phyloP scores from a whole-genome alignment of 352 stramenopile species.

The Globisporangium nodosum region DNA sequence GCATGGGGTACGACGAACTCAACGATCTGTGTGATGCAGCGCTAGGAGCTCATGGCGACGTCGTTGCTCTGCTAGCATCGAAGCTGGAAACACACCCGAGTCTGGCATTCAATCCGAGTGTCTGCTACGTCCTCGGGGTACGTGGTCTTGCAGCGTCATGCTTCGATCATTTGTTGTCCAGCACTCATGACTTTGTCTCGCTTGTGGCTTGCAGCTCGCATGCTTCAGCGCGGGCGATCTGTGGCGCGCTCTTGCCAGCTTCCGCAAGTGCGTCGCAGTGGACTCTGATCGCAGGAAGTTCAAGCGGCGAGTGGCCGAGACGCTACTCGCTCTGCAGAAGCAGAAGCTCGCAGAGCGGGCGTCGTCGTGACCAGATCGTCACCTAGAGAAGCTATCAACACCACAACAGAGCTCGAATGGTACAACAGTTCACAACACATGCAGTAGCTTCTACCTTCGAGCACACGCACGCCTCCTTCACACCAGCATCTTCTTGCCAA shows the following conservation, averaged over 20 bases:
- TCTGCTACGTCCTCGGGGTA: conserved; percentile 52
- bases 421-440: not conserved
- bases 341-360: conserved; percentile 1
- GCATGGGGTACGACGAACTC: not conserved
- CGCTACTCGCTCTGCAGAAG: conserved; percentile 33
- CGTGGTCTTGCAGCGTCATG: not conserved
- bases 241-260: conserved; percentile 41
- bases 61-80: conserved; percentile 20
- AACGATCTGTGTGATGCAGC: conserved; percentile 13
- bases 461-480: not conserved
- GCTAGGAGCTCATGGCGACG: conserved; percentile 24
- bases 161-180: not conserved
- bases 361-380: not conserved
- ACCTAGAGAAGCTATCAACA: not conserved
- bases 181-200: not conserved
- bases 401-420: not conserved
- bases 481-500: not conserved
- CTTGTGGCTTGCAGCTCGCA: conserved; percentile 27
- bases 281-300: conserved; percentile 41
- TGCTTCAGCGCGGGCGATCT: conserved; percentile 21
- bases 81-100: not conserved
- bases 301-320: conserved; percentile 37
- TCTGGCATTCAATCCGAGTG: conserved; percentile 10
- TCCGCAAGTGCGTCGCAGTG: conserved; percentile 35
- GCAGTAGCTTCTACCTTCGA: conserved; percentile 1